Evolutionary conservation across 179 eudicot genomes (phyloP).

Genomic region (Sideroxylon spinosum): DNA sequence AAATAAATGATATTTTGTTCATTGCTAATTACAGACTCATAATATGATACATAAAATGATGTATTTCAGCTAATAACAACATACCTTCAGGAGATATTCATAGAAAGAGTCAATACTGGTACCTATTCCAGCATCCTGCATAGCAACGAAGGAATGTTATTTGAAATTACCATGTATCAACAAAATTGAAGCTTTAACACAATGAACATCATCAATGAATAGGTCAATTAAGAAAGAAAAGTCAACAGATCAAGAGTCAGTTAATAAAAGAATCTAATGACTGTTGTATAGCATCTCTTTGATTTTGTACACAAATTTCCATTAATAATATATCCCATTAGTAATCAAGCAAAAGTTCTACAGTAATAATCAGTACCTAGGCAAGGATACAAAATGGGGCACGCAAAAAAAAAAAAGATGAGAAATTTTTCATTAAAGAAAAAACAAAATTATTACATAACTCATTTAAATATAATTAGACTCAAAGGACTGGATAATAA

Average conservation of each 20-base stretch:
- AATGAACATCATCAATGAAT: background rate
- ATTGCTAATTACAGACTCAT: background rate
- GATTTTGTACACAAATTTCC: background rate
- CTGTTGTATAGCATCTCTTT: background rate
- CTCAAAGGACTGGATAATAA: background rate
- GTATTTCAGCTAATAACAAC: constrained; percentile 26
- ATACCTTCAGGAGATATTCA: constrained; percentile 94
- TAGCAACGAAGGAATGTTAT: constrained; percentile 11
- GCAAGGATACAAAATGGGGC: background rate
- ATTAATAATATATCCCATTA: background rate
- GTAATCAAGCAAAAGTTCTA: background rate
- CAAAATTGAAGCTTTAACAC: constrained; percentile 8
- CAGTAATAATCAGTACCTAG: background rate
- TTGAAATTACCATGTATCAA: background rate
- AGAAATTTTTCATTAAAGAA: background rate
- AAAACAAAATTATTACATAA: background rate
- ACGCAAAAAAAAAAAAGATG: background rate
- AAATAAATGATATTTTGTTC: no score
- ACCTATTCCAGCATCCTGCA: constrained; percentile 99
- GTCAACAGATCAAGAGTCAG: constrained; percentile 2
- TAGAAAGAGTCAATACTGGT: constrained; percentile 98
- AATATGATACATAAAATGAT: background rate
- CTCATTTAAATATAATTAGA: no score
- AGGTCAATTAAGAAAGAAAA: constrained; percentile 3
- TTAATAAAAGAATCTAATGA: background rate